Percentiles rank a stretch among this genome's conserved stretches.
These are phyloP conservation scores for Lathyrus oleraceus DNA, from an alignment of 306 rosid species.

Conservation along the genomic window DNA sequence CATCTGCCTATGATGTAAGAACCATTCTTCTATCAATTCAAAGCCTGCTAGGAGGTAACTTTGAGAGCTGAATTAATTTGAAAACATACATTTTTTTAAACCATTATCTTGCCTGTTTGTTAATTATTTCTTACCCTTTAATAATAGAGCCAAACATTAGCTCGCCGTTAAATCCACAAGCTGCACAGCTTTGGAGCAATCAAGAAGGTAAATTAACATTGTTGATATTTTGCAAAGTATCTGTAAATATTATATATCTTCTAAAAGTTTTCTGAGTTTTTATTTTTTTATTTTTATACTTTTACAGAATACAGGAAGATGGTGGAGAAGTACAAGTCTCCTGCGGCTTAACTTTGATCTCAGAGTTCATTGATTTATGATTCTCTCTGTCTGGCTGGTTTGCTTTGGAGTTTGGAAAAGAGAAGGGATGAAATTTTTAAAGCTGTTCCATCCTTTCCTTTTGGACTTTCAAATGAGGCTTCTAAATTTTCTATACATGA, in stretches of 20 bases:
- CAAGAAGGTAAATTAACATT: slow-evolving; percentile 70
- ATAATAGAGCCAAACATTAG: slow-evolving; percentile 78
- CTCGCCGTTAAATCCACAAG: slow-evolving; percentile 91
- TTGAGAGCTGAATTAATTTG: background rate
- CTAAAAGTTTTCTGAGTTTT: background rate
- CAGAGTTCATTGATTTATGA: background rate
- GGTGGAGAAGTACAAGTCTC: slow-evolving; percentile 88
- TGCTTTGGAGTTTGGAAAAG: slow-evolving; percentile 8
- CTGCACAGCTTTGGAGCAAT: slow-evolving; percentile 91
- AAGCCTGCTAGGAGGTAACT: slow-evolving; percentile 69
- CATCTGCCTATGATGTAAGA: slow-evolving; percentile 45
- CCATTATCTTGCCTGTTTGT: background rate
- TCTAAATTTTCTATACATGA: slow-evolving; percentile 22
- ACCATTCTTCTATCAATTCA: slow-evolving; percentile 42
- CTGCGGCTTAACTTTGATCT: slow-evolving; percentile 46
- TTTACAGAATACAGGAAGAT: slow-evolving; percentile 79
- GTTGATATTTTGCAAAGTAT: background rate
- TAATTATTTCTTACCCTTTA: background rate
- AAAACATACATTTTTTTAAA: background rate
- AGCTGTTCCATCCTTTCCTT: slow-evolving; percentile 21
- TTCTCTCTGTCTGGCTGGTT: background rate
- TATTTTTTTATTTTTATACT: slow-evolving; percentile 19
- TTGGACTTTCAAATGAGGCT: slow-evolving; percentile 16
- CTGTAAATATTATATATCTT: background rate
- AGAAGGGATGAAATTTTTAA: background rate